phyloP scores from a whole-genome alignment of 2,329 filamentous ascomycete genomes.

The Aureobasidium pullulans region DNA sequence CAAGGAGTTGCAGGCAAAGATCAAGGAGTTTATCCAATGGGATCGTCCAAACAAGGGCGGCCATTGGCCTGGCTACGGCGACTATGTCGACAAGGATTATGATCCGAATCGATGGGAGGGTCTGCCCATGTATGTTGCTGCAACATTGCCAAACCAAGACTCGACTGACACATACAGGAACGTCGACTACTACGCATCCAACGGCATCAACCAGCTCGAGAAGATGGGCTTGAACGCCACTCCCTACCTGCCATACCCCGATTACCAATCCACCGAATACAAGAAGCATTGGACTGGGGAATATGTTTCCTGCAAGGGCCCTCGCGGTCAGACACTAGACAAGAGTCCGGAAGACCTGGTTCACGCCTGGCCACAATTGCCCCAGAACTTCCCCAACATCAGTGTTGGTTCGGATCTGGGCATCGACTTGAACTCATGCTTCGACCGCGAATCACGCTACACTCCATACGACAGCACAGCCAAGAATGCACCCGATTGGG shows the following conservation, averaged over 20 bases:
- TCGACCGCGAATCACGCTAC: constrained; percentile 50
- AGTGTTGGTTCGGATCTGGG: constrained; percentile 54
- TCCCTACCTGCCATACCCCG: constrained; percentile 63
- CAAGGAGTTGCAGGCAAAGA: constrained; percentile 24
- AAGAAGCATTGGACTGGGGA: constrained; percentile 48
- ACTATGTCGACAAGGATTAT: constrained; percentile 36
- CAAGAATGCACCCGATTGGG: constrained; percentile 47
- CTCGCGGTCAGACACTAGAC: constrained; percentile 45
- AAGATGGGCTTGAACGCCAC: constrained; percentile 35
- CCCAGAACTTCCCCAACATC: constrained; percentile 51
- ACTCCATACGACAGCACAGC: constrained; percentile 46
- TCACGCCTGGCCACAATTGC: constrained; percentile 53
- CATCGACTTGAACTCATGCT: constrained; percentile 58
- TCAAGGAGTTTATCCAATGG: constrained; percentile 38
- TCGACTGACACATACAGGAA: constrained; percentile 22
- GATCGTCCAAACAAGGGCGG: constrained; percentile 28
- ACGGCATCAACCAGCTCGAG: constrained; percentile 23
- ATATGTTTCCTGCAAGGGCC: constrained; percentile 59
- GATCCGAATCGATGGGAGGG: constrained; percentile 43
- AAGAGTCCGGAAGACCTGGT: constrained; percentile 54
- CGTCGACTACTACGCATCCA: constrained; percentile 31
- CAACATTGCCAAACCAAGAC: constrained; percentile 23
- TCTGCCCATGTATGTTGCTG: constrained; percentile 22
- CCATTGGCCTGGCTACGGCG: constrained; percentile 40
- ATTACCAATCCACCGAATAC: constrained; percentile 60